These are phyloP conservation scores for Aspergillus bertholletiae DNA, from an alignment of 495 filamentous ascomycete genomes.

Conservation along the genomic window DNA sequence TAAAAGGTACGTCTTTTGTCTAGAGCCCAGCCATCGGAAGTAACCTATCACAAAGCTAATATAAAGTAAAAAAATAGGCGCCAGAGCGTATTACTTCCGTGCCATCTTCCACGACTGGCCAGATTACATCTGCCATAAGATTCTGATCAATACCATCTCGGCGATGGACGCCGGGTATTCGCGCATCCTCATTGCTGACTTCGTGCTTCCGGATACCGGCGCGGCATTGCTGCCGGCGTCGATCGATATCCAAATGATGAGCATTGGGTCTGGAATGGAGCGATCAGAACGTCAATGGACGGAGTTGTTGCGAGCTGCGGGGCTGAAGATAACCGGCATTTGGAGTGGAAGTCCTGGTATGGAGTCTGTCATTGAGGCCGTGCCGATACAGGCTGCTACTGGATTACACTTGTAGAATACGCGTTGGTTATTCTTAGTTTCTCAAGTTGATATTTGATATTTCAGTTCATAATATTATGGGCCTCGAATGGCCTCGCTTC, in stretches of 20 bases:
- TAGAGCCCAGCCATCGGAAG: not conserved
- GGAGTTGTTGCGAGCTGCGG: slow-evolving; percentile 26
- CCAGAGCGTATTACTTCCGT: slow-evolving; percentile 40
- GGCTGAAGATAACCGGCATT: slow-evolving; percentile 32
- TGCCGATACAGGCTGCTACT: not conserved
- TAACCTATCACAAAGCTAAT: not conserved
- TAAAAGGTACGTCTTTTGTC: slow-evolving; percentile 19
- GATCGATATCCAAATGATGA: slow-evolving; percentile 46
- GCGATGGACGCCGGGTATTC: slow-evolving; percentile 36
- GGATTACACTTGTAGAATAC: too few relatives aligned
- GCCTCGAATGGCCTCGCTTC: too few relatives aligned
- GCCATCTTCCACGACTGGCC: slow-evolving; percentile 47
- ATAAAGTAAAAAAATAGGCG: slow-evolving; percentile 15
- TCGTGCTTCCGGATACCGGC: slow-evolving; percentile 34
- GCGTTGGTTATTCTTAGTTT: too few relatives aligned
- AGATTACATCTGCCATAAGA: slow-evolving; percentile 33
- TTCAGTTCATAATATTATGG: too few relatives aligned
- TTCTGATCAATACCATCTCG: slow-evolving; percentile 32
- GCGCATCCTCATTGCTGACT: slow-evolving; percentile 36
- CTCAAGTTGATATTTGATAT: too few relatives aligned
- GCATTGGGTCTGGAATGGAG: slow-evolving; percentile 37
- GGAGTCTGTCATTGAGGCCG: slow-evolving; percentile 37
- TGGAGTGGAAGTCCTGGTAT: slow-evolving; percentile 28
- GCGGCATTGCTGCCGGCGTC: slow-evolving; percentile 31
- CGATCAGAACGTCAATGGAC: slow-evolving; percentile 38